Base-by-base conservation (phyloP, 495 filamentous ascomycete genomes). In the Podospora tetraspora region DNA sequence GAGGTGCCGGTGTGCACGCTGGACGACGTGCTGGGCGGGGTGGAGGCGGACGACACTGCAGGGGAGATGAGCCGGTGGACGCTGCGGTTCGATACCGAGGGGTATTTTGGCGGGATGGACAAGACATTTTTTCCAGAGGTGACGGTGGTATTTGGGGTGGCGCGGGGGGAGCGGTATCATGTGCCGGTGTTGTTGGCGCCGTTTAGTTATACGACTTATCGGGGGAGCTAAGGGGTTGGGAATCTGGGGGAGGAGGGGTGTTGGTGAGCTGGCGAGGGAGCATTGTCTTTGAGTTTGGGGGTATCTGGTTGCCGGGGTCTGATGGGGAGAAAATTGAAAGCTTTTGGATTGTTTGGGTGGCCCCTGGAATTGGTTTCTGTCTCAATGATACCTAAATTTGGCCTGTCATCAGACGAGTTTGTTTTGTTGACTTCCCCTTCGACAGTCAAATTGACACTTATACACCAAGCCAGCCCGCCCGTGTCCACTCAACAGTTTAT, bases 71-170 rank as follows among this genome's bases (percentile, higher is more conserved):
- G 81, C 43, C 74, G 73, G 1, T 96, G 91, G 90, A 87, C 85
- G 56, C 82, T 96, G 70, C 83, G 84, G 29, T 96, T 97, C 78
- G 90, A 92, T 69, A 91, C 90, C 12, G 91, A 85, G 34, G 80
- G 76, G 21, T 96, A 95, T 81, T 97, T 88, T 75, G 91, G 90
- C 68, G 82, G 86, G 43, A 3, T 19, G 68, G 86, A 88, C 66
- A 85, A 90, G 67, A 93, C 92, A 4, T 97, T 99, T 76, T 97
- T 92, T 77, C 92, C 92, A 25, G 91, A 94, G 80, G 93, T 97
- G n/a, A 88, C 89, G 77, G 86, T 99, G 57, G 87, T 87, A 64
- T 97, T 99, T 77, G 86, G 85, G 59, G 92, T 94, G 3, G 84
- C 86, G 69, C 83, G 84, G 61, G 88, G 82, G 13, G 85, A 91